Percentiles rank a stretch among this genome's conserved stretches.
Conservation (phyloP, 768 basidiomycete genomes). For the Rickenella mellea region DNA sequence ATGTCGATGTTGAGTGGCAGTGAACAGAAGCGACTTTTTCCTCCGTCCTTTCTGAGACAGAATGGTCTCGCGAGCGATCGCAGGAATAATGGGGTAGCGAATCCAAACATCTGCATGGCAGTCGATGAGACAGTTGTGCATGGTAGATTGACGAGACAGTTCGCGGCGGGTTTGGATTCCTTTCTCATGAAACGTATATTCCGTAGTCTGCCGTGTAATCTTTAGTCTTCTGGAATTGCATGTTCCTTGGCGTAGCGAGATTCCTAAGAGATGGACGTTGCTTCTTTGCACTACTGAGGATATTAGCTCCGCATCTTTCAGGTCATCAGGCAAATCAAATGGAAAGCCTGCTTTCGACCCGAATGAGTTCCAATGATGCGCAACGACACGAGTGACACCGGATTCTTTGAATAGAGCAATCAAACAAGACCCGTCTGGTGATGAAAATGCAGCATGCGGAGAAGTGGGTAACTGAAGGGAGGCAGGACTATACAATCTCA, state of each 20-base stretch:
- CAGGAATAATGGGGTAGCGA: constrained; percentile 47
- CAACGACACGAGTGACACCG: constrained; percentile 17
- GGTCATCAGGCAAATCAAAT: constrained; percentile 22
- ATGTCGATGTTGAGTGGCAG: constrained; percentile 27
- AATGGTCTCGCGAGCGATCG: constrained; percentile 36
- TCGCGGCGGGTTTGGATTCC: constrained; percentile 15
- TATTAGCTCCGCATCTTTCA: constrained; percentile 17
- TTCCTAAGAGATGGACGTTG: constrained; percentile 31
- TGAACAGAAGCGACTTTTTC: constrained; percentile 30
- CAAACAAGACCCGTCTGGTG: constrained; percentile 49
- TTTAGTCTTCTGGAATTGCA: constrained; percentile 36
- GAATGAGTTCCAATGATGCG: constrained; percentile 50
- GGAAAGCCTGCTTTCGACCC: constrained; percentile 38
- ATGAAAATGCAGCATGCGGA: constrained; percentile 30
- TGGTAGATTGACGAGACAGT: constrained; percentile 12
- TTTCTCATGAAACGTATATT: constrained; percentile 44
- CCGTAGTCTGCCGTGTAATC: constrained; percentile 46
- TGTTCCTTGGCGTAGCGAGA: constrained; percentile 25
- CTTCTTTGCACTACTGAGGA: constrained; percentile 37
- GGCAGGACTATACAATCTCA: constrained; percentile 28
- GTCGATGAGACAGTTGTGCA: constrained; percentile 43
- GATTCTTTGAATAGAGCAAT: constrained; percentile 22
- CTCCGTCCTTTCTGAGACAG: constrained; percentile 23
- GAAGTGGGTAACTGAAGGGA: constrained; percentile 25
- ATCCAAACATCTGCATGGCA: constrained; percentile 51